Conservation (phyloP, 2,329 filamentous ascomycete genomes). For the Eutypa lata region DNA sequence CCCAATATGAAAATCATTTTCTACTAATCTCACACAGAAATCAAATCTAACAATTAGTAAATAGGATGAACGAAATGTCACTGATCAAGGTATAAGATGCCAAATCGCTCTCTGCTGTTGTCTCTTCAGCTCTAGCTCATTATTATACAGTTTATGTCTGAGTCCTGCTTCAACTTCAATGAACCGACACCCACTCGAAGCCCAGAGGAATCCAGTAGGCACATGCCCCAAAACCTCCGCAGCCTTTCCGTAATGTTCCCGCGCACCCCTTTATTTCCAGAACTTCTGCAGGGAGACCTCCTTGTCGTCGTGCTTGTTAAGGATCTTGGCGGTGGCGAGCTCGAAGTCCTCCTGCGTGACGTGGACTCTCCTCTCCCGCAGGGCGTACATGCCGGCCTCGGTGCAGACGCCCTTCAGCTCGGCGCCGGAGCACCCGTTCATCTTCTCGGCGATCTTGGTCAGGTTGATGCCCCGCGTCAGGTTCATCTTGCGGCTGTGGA, state of each 20-base stretch:
- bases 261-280: slow-evolving; percentile 61
- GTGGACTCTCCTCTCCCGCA: slow-evolving; percentile 92
- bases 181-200: not conserved
- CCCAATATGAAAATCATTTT: no score
- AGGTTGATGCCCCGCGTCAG: slow-evolving; percentile 95
- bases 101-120: not conserved
- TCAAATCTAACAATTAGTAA: no score
- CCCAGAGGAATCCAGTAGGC: no score
- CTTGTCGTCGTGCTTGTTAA: slow-evolving; percentile 99
- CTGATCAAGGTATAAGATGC: no score
- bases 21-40: no score
- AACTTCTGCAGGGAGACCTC: slow-evolving; percentile 87
- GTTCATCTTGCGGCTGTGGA: slow-evolving; percentile 98
- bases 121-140: not conserved
- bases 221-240: no score
- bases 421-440: slow-evolving; percentile 97
- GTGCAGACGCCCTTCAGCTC: slow-evolving; percentile 99
- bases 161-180: not conserved
- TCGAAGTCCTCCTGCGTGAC: slow-evolving; percentile 99
- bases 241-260: no score
- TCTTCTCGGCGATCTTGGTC: slow-evolving; percentile 98
- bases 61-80: no score
- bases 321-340: slow-evolving; percentile 94
- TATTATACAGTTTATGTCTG: not conserved
- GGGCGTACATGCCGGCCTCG: slow-evolving; percentile 96